Percentiles rank a stretch among this genome's conserved stretches.
phyloP scores from a whole-genome alignment of 2,329 filamentous ascomycete species.

The Fusarium transvaalense region DNA sequence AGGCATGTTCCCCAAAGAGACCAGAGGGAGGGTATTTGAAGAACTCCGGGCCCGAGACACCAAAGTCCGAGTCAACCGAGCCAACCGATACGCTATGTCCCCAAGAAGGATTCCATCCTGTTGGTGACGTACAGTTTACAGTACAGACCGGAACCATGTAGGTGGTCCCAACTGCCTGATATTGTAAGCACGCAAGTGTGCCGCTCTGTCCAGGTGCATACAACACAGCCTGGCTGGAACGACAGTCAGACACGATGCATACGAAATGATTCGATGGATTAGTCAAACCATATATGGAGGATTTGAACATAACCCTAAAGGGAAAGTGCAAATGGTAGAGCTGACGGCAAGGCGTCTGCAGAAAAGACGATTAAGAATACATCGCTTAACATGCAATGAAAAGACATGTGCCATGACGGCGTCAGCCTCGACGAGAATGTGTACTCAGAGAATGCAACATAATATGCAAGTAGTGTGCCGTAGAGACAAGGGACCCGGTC shows the following conservation, averaged over 20 bases:
- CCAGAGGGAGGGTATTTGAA: conserved; percentile 12
- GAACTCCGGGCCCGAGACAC: conserved; percentile 4
- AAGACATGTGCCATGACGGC: conserved; percentile 16
- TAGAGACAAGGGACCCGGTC: conserved; percentile 29
- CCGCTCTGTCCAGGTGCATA: conserved; percentile 17
- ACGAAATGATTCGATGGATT: conserved; percentile 29
- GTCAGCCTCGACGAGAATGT: conserved; percentile 8
- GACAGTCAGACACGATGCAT: conserved; percentile 19
- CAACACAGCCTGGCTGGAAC: conserved; percentile 18
- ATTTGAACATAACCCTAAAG: conserved; percentile 11
- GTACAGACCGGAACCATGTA: conserved; percentile 2
- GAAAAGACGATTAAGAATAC: conserved; percentile 8
- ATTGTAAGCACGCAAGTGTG: conserved; percentile 9
- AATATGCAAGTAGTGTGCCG: conserved; percentile 17
- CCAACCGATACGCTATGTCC: background rate
- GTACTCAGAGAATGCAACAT: conserved; percentile 9
- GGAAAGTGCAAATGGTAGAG: conserved; percentile 22
- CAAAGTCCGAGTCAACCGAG: background rate
- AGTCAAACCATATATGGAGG: conserved; percentile 13
- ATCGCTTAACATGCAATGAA: conserved; percentile 15
- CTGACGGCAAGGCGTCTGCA: conserved; percentile 14
- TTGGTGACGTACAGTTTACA: conserved; percentile 5
- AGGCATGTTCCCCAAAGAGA: background rate
- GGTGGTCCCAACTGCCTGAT: conserved; percentile 21
- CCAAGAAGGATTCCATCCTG: conserved; percentile 12